A percentile compares a stretch with the other conserved stretches of the same genome.
Evolutionary conservation across 495 filamentous ascomycete species (phyloP).

Genomic region (Aspergillus bertholletiae): DNA sequence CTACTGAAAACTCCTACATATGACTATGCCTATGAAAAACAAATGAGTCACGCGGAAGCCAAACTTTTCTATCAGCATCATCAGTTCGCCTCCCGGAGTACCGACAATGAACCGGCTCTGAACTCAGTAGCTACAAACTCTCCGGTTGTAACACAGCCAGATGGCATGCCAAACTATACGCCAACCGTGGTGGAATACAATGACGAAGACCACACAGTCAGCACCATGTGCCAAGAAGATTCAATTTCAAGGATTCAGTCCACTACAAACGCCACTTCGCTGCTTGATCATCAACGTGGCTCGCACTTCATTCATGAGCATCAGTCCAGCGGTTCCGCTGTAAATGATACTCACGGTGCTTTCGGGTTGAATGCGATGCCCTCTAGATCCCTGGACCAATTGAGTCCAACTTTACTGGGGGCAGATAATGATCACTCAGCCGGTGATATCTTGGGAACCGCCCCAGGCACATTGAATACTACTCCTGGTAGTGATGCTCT

Average conservation of each 20-base stretch:
- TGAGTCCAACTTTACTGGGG: neutral
- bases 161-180: neutral
- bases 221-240: neutral
- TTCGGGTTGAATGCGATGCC: conserved; percentile 1
- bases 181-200: neutral
- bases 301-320: neutral
- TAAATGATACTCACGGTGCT: neutral
- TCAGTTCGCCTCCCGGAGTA: conserved; percentile 48
- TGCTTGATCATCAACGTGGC: neutral
- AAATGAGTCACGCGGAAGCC: conserved; percentile 84
- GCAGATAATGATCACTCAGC: neutral
- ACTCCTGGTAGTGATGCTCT: conserved; percentile 49
- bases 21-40: conserved; percentile 84
- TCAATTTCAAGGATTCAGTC: neutral
- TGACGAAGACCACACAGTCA: conserved; percentile 2
- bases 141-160: neutral
- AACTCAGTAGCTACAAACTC: conserved; percentile 18
- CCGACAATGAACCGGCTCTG: conserved; percentile 16
- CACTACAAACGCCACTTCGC: neutral
- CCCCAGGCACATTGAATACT: conserved; percentile 12
- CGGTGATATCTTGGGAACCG: conserved; percentile 9
- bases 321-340: neutral
- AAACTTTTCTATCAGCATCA: conserved; percentile 94
- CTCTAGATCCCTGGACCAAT: neutral
- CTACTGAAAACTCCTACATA: conserved; percentile 79